A percentile compares a stretch with the other conserved stretches of the same genome.
These are phyloP conservation scores for Diaporthe vaccinii DNA, from an alignment of 2,329 filamentous ascomycete species.

Conservation along the genomic window DNA sequence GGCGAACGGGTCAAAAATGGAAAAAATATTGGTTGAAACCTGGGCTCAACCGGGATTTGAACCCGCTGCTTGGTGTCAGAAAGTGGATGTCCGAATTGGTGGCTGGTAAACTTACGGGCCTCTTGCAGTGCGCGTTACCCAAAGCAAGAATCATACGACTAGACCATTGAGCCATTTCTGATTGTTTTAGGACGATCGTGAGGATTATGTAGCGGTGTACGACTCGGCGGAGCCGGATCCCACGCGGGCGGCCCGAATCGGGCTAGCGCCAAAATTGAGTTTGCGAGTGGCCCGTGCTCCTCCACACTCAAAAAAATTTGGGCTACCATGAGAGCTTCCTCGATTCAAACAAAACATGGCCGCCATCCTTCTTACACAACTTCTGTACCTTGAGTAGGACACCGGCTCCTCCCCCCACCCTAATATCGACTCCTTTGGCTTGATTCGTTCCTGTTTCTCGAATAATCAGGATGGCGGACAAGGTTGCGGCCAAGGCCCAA, in stretches of 20 bases:
- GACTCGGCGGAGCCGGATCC: too few relatives aligned
- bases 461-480: constrained; percentile 55
- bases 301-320: constrained; percentile 44
- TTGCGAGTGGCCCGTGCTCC: constrained; percentile 25
- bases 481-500: constrained; percentile 62
- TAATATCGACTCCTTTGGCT: constrained; percentile 16
- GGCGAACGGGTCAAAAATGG: not conserved
- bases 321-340: constrained; percentile 39
- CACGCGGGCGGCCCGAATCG: not conserved
- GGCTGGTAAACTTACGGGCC: constrained; percentile 3
- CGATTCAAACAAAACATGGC: constrained; percentile 11
- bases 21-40: not conserved
- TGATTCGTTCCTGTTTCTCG: constrained; percentile 37
- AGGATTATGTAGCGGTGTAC: too few relatives aligned
- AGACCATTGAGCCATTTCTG: constrained; percentile 32
- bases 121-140: constrained; percentile 32
- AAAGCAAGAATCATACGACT: constrained; percentile 41
- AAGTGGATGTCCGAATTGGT: too few relatives aligned
- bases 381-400: constrained; percentile 10
- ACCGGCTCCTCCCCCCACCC: constrained; percentile 25
- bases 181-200: too few relatives aligned
- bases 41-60: constrained; percentile 33
- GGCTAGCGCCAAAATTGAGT: constrained; percentile 26
- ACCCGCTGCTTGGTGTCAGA: not conserved
- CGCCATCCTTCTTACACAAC: constrained; percentile 1